Evolutionary conservation across 2,329 filamentous ascomycete genomes (phyloP).

Genomic region (Pseudogymnoascus pannorum): DNA sequence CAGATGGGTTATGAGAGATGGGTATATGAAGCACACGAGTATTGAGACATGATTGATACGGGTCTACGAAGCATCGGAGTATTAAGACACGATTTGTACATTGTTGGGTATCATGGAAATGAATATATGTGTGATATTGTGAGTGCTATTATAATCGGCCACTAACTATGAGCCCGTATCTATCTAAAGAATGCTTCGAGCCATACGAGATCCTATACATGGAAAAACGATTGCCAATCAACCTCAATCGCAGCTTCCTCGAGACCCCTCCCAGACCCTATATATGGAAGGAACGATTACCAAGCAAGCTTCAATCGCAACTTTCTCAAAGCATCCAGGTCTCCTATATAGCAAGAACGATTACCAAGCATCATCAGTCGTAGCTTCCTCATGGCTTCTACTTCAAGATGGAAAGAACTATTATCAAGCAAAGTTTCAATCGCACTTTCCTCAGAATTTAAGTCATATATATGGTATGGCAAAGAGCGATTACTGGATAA

Average conservation of each 20-base stretch:
- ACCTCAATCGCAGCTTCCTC: neutral
- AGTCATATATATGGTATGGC: neutral
- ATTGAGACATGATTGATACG: neutral
- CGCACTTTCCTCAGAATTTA: neutral
- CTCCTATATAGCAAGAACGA: neutral
- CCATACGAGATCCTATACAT: neutral
- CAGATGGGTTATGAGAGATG: neutral
- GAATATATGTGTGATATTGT: neutral
- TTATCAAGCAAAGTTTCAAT: neutral
- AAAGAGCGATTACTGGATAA: neutral
- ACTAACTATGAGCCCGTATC: neutral
- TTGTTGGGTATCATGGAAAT: neutral
- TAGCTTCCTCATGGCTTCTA: neutral
- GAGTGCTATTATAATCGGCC: neutral
- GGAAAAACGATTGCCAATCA: neutral
- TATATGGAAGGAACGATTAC: neutral
- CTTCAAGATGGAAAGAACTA: neutral
- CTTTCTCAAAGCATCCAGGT: neutral
- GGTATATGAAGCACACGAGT: neutral
- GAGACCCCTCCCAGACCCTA: neutral
- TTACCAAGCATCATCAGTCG: neutral
- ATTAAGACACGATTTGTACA: neutral
- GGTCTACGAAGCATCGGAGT: neutral
- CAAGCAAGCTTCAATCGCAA: neutral
- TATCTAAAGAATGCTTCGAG: too few relatives aligned